Base-by-base conservation (phyloP, 164 flowering plant genomes). In the Magnolia officinalis region DNA sequence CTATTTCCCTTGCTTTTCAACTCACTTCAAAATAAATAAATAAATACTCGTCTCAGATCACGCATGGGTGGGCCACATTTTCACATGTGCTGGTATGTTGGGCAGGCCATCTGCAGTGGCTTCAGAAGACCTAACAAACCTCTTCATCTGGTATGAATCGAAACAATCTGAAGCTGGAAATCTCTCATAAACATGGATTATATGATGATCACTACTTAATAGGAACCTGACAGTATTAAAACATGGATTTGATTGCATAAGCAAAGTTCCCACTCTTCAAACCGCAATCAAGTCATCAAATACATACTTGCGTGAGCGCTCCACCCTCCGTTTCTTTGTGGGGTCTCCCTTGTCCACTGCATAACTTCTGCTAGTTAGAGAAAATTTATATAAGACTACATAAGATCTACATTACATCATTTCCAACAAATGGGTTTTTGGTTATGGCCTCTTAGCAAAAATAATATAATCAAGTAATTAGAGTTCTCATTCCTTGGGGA, bases 281-380 rank as follows among this genome's bases (percentile, higher is more conserved):
- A 49, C 13, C 58, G 16, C 14, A 16, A 52, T 51, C 37, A 70
- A 75, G 72, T 63, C 29, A 63, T n/a, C 76, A 11, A 55, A 37
- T 70, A 84, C 91, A 11, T 88, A 90, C 97, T 92, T 92, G 74
- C 93, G 80, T 13, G 97, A 92, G 11, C 94, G 85, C 80, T 92
- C 97, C 81, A 92, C 97, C 79, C 97, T 85, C 18, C 91, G 90
- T 78, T 90, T 91, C 82, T 90, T 92, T 19, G 92, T 89, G 11
- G 94, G 86, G 67, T 90, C 97, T 50, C 85, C 93, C 77, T 83
- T 87, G 77, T 90, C 90, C 76, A 63, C 94, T 88, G 92, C 87
- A 84, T 29, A 29, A 76, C 51, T 80, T 72, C 6, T 16, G 8
- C 16, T 68, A 26, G 80, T 82, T 63, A 82, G 78, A 80, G 10